Percentiles rank a stretch among this genome's conserved stretches.
These are phyloP conservation scores for Candida fluviatilis DNA, from an alignment of 805 yeast genomes.

Conservation along the genomic window DNA sequence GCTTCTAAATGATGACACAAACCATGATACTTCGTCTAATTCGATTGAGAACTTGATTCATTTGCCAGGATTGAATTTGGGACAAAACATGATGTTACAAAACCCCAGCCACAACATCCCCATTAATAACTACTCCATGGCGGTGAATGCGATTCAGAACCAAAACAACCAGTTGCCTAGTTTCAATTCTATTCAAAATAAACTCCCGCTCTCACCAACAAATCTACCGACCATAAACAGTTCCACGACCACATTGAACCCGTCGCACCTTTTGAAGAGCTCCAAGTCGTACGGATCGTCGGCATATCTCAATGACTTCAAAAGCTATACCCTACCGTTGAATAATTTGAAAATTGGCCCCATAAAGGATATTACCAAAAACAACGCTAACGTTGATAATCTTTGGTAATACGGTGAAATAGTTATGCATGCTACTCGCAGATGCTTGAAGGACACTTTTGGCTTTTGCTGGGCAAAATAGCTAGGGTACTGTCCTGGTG, in stretches of 20 bases:
- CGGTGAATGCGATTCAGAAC: slow-evolving; percentile 20
- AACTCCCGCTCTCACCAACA: slow-evolving; percentile 25
- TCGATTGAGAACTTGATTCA: slow-evolving; percentile 12
- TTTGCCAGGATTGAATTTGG: slow-evolving; percentile 11
- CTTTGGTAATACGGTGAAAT: slow-evolving; percentile 2
- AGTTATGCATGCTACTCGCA: no score
- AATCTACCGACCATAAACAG: slow-evolving; percentile 13
- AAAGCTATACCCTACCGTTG: slow-evolving; percentile 2
- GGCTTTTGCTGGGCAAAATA: no score
- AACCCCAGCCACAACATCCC: no score
- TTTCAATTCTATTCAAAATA: slow-evolving; percentile 32
- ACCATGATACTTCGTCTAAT: neutral
- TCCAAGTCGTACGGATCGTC: slow-evolving; percentile 4
- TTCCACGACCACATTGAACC: slow-evolving; percentile 20
- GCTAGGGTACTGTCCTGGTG: no score
- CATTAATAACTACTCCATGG: slow-evolving; percentile 8
- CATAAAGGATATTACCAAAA: slow-evolving; percentile 1
- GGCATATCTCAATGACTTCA: slow-evolving; percentile 2
- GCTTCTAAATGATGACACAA: slow-evolving; percentile 9
- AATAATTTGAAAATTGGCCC: slow-evolving; percentile 2
- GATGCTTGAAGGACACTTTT: no score
- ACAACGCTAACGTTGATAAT: neutral
- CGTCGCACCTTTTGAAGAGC: slow-evolving; percentile 21
- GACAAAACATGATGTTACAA: slow-evolving; percentile 1
- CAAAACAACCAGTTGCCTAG: slow-evolving; percentile 33